Evolutionary conservation across 2,329 filamentous ascomycete genomes (phyloP), one percentile per base, ranked within the genome.

Genomic region (Xylaria sp.): DNA sequence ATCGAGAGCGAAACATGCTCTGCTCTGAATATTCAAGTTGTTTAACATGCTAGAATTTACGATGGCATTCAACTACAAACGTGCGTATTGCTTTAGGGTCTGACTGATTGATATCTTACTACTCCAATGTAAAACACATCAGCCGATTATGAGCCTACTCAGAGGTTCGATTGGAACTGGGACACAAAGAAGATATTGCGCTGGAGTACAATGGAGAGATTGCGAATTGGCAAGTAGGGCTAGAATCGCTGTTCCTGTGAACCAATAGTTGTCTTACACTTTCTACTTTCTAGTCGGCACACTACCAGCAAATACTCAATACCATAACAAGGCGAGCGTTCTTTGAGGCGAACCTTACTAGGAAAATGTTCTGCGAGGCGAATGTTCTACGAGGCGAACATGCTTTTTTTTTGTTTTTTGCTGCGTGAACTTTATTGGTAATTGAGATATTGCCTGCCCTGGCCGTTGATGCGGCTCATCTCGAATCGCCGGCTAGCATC

Each of bases 1-100:
- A 5, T 56, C 42, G 31, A 69, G 63, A 59, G 59, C 40, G 60
- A 51, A 49, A 46, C 33, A 42, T 9, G 36, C 23, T 66, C 38
- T 42, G 40, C 40, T 56, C 46, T 31, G 20, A 54, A 68, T 48
- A 54, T 23, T 23, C 20, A 49, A 4, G 26, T 54, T 62, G 31
- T 28, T 28, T 28, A 13, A 28, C 44, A 20, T 64, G 6, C 33
- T 10, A 48, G 49, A 15, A 31, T 17, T 17, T 42, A 23, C 17
- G 31, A 61, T 15, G 33, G 11, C 13, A 53, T 42, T 36, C 23
- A 10, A 49, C 40, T 54, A 33, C 33, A 33, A 42, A 33, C 1
- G 23, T 6, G 20, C n/a, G 36, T 48, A 44, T 49, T 13, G 13
- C 10, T 31, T 46, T n/a, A 15, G 33, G 15, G n/a, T 13, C 36